Evolutionary conservation across 2,329 filamentous ascomycete genomes (phyloP).

Genomic region (Sarocladium oryzae): DNA sequence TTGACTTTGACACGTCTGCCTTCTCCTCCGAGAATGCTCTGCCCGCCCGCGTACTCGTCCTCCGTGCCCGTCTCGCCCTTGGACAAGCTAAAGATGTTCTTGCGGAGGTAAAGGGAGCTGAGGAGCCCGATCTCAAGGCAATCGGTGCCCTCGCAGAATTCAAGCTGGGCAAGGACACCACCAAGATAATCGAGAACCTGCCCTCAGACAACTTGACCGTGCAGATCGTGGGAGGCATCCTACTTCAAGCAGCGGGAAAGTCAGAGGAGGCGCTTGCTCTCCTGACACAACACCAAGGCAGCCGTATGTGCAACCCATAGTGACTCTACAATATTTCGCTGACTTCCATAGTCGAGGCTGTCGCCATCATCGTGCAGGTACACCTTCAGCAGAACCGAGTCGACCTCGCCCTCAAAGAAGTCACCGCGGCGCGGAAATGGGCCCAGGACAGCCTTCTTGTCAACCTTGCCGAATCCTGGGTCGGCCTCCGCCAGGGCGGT

Average conservation of each 20-base stretch:
- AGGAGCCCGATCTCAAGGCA: constrained; percentile 68
- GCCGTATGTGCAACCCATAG: constrained; percentile 49
- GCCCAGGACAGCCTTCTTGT: constrained; percentile 91
- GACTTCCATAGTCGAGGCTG: constrained; percentile 55
- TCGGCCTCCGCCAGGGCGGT: constrained; percentile 82
- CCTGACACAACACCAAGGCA: constrained; percentile 78
- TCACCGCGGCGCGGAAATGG: constrained; percentile 79
- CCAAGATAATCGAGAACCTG: constrained; percentile 59
- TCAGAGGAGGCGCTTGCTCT: constrained; percentile 79
- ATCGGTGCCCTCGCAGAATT: constrained; percentile 69
- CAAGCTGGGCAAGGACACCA: constrained; percentile 51
- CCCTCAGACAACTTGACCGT: constrained; percentile 71
- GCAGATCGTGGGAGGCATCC: constrained; percentile 73
- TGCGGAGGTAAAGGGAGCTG: constrained; percentile 57
- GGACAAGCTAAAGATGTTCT: constrained; percentile 71
- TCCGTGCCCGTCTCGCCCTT: constrained; percentile 77
- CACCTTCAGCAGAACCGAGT: constrained; percentile 86
- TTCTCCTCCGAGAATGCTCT: constrained; percentile 74
- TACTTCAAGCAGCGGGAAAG: constrained; percentile 73
- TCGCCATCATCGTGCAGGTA: constrained; percentile 86
- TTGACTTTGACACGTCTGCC: constrained; percentile 76
- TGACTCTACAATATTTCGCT: constrained; percentile 15
- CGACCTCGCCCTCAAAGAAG: constrained; percentile 87
- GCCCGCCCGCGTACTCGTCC: constrained; percentile 68
- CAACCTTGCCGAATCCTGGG: constrained; percentile 93